Conservation (phyloP, 2,329 filamentous ascomycete species). For the Ophiostoma perfectum region DNA sequence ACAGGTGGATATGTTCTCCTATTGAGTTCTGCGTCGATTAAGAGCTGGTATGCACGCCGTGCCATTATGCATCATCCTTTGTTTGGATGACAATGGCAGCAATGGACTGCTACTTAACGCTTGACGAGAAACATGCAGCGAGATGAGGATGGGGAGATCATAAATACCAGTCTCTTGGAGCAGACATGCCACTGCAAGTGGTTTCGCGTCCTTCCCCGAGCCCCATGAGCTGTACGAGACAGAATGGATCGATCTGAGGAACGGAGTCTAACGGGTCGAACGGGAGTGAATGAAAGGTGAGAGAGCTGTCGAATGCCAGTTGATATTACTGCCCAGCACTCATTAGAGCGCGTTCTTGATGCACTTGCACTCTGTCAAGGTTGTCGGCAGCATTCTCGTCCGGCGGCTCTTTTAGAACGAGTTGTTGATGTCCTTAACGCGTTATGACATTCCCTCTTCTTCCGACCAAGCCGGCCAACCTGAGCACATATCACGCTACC, state of each 20-base stretch:
- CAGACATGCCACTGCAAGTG: neutral
- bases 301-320: neutral
- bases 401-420: neutral
- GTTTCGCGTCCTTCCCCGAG: neutral
- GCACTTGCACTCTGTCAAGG: neutral
- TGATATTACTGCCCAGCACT: neutral
- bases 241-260: neutral
- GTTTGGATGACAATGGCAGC: neutral
- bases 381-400: conserved; percentile 1
- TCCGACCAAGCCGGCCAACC: neutral
- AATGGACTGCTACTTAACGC: neutral
- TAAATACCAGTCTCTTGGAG: no score
- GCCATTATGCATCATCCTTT: neutral
- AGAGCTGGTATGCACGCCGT: neutral
- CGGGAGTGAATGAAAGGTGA: neutral
- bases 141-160: neutral
- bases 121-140: neutral
- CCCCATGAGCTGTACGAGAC: conserved; percentile 1
- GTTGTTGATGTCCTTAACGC: neutral
- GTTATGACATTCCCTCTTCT: neutral
- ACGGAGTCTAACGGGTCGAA: neutral
- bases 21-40: neutral
- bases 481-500: neutral
- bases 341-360: neutral
- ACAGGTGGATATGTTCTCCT: neutral